Base-by-base conservation (phyloP, 2,329 filamentous ascomycete species). In the Colletotrichum liaoningense region DNA sequence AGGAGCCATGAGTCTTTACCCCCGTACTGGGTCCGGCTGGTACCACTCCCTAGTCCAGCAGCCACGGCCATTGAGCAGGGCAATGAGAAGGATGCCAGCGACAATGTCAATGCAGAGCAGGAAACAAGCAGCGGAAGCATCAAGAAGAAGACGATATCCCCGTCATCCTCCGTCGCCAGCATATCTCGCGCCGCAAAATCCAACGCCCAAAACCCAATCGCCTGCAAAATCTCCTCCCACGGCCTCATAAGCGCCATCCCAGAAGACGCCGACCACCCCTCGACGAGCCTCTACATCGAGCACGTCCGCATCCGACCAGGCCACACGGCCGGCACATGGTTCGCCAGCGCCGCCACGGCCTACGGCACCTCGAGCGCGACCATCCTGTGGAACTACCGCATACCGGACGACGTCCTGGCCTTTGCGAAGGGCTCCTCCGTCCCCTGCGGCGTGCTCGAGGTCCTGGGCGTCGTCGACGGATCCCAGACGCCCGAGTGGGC, bases 321-420 rank as follows among this genome's bases (percentile, higher is more conserved):
- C 26, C 80, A 76, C 33, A 82, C 80, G 1, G 80, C 82, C 35
- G 88, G 88, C 9, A 79, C 85, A 11, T 92, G 90, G 89, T 91
- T 91, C 75, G 87, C 89, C 33, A 87, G 85, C 72, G 86, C 86
- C 1, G 85, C 85, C 1, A 91, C 89, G 1, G 89, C 90, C 0
- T 87, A 88, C 71, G 87, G 87, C 24, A 89, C 87, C 1, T 84
- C 86, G 0, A 87, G 84, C 63, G 85, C 88, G 75, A 90, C 89
- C 0, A 84, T 90, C 11, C 82, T 92, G 3, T 92, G 90, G 90
- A 89, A 88, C 77, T 91, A 90, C 81, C 85, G 86, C 69, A 90
- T 91, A 59, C 88, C 89, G 0, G 83, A 87, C 24, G 84, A 86
- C 3, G 80, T 91, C 5, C 77, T 90, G 1, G 74, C 81, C 1